A percentile compares a stretch with the other conserved stretches of the same genome.
These are phyloP conservation scores for Berberis vulgaris DNA, from an alignment of 164 flowering plant genomes.

Conservation along the genomic window DNA sequence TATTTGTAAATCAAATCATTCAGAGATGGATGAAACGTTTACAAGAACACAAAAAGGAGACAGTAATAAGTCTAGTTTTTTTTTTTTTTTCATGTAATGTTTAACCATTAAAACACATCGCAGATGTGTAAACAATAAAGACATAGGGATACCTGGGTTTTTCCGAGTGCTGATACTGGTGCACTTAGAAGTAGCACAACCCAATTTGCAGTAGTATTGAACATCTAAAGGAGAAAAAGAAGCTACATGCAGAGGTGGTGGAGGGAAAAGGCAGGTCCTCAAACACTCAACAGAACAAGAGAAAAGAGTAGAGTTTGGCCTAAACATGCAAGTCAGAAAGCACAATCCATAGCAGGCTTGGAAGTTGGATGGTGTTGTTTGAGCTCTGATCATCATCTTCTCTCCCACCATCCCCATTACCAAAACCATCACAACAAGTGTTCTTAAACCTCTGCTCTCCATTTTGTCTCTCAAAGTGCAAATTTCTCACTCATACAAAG, in stretches of 20 bases:
- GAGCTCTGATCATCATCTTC: background rate
- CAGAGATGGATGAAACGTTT: background rate
- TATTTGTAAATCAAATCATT: too few relatives aligned
- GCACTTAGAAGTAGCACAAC: slow-evolving; percentile 38
- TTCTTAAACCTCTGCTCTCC: background rate
- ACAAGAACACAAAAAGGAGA: background rate
- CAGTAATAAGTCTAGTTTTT: background rate
- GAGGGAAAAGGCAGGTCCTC: background rate
- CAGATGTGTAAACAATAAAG: slow-evolving; percentile 3
- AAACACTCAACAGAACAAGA: slow-evolving; percentile 24
- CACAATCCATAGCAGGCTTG: slow-evolving; percentile 22
- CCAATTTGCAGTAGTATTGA: slow-evolving; percentile 27
- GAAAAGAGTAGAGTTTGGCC: slow-evolving; percentile 7
- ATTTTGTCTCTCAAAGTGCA: background rate
- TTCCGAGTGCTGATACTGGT: slow-evolving; percentile 31
- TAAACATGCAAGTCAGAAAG: slow-evolving; percentile 15
- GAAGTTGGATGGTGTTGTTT: background rate
- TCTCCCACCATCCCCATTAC: background rate
- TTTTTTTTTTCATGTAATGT: background rate
- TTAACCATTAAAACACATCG: too few relatives aligned
- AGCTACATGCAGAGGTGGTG: background rate
- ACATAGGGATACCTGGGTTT: slow-evolving; percentile 20
- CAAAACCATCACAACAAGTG: background rate
- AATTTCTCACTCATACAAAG: background rate
- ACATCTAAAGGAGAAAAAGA: background rate